These are phyloP conservation scores for Ajuga chamaepitys DNA, from an alignment of 257 asterid genomes.

Conservation along the genomic window DNA sequence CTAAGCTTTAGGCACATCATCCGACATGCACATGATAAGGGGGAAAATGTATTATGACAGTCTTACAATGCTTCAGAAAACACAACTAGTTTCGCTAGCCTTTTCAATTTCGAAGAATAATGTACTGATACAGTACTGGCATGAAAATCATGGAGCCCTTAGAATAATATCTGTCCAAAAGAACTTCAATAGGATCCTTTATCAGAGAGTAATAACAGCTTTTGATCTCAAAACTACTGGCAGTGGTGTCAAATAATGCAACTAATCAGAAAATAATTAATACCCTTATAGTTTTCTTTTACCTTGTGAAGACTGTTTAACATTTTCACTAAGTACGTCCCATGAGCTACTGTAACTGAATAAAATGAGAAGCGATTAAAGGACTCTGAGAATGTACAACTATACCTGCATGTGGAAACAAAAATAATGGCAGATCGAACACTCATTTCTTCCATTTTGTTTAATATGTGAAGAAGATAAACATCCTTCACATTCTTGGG, in stretches of 20 bases:
- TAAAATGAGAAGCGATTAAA: neutral
- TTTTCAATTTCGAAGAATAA: neutral
- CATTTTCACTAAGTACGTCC: neutral
- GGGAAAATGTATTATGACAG: neutral
- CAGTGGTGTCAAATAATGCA: neutral
- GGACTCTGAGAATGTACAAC: neutral
- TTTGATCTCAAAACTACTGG: neutral
- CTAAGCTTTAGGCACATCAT: neutral
- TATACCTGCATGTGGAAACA: conserved; percentile 92
- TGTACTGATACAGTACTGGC: neutral
- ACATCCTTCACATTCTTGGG: conserved; percentile 81
- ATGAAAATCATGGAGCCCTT: neutral
- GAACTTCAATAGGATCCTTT: neutral
- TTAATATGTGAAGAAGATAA: conserved; percentile 58
- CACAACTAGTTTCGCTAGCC: neutral
- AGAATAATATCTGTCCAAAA: neutral
- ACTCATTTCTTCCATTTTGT: conserved; percentile 58
- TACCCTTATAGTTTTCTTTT: neutral
- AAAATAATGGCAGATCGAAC: conserved; percentile 89
- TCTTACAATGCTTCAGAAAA: neutral
- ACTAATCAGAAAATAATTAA: neutral
- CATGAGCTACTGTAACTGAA: neutral
- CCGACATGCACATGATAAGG: neutral
- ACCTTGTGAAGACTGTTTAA: neutral
- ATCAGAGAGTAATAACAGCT: neutral